Conservation (phyloP, 2,329 filamentous ascomycete species). For the Coleophoma eucalyptorum region DNA sequence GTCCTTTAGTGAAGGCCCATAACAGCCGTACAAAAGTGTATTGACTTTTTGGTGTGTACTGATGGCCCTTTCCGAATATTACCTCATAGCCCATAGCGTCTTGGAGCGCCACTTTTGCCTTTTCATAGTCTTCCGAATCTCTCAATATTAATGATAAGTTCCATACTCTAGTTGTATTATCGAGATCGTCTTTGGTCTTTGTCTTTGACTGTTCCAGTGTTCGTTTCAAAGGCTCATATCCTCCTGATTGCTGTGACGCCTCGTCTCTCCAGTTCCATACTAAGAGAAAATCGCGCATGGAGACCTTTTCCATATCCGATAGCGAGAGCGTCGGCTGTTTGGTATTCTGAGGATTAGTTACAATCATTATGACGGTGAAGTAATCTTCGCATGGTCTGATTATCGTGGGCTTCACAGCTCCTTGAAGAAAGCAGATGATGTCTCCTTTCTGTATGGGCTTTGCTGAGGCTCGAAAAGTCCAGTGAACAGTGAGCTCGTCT, state of each 20-base stretch:
- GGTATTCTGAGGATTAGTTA: neutral
- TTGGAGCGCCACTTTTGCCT: conserved; percentile 6
- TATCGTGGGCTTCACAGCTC: conserved; percentile 6
- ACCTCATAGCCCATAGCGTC: conserved; percentile 10
- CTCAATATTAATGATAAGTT: conserved; percentile 6
- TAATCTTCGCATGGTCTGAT: conserved; percentile 3
- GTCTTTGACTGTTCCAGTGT: neutral
- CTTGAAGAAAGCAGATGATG: conserved; percentile 9
- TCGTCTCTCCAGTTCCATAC: neutral
- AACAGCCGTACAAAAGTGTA: neutral
- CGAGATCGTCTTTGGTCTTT: conserved; percentile 20
- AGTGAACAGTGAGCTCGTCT: conserved; percentile 4
- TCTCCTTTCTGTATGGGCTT: conserved; percentile 3
- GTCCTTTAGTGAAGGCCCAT: conserved; percentile 9
- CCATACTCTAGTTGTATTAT: conserved; percentile 5
- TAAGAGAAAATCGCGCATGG: neutral
- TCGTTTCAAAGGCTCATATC: neutral
- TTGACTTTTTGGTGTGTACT: neutral
- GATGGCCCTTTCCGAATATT: conserved; percentile 3
- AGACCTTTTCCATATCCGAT: no score
- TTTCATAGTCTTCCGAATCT: conserved; percentile 6
- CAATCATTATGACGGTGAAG: conserved; percentile 7
- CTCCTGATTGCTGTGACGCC: neutral
- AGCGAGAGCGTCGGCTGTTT: no score
- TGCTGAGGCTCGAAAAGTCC: conserved; percentile 7